Evolutionary conservation across 306 rosid species (phyloP), one percentile per base, ranked within the genome.

Genomic region (Arachis stenosperma): DNA sequence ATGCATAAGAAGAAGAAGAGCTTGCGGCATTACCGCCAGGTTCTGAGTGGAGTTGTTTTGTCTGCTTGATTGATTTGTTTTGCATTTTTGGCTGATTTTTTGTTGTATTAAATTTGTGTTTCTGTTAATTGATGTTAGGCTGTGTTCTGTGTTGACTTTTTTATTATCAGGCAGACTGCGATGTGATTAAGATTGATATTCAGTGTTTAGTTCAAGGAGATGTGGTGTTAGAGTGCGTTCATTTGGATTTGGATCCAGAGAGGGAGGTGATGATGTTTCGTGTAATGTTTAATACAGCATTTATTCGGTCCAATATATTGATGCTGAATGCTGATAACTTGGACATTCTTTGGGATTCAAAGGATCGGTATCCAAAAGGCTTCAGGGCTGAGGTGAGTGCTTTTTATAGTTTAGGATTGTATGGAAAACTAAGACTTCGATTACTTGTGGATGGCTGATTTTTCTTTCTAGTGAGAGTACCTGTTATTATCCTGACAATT

Each of bases 191-290:
- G 89, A 89, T 94, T 76, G 98, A 94, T 76, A 83, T 94, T 71
- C 98, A 94, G 77, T 91, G 97, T 84, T 70, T 91, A 73, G 97
- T 94, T 72, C 98, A 94, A 91, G 98, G 98, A 79, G 98, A 94
- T 85, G 97, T 94, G 66, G 98, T 94, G 39, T 82, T 94, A 84
- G 98, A 94, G 87, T 94, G 98, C 75, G 96, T 88, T 53, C 97
- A 94, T 81, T 84, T 91, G 84, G 98, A 89, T 77, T 81, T 83
- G 79, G 94, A 93, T 82, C 87, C 85, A 0, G 97, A 91, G 72
- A 94, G 97, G 88, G 98, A 94, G 81, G 90, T 94, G 46, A 94
- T 94, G 98, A 94, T 94, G 98, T 94, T 94, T 69, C 96, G 97
- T 11, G 78, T 94, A 54, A 89, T 94, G 97, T 94, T 94, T 77